Evolutionary conservation across 2,329 filamentous ascomycete genomes (phyloP), one percentile per base, ranked within the genome.

Genomic region (Neonectria neomacrospora): DNA sequence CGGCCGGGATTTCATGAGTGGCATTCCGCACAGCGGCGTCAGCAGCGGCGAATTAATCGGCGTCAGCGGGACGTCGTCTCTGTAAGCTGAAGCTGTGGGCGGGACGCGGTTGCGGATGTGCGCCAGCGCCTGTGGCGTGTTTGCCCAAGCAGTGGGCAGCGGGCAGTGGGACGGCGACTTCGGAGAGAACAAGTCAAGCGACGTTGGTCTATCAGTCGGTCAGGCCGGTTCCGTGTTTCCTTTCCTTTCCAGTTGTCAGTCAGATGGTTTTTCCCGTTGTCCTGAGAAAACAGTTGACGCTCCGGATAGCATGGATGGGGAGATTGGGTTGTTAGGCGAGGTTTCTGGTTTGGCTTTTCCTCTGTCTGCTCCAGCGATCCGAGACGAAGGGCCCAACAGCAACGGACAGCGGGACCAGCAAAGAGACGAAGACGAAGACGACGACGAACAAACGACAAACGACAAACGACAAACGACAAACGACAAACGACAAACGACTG

Each of bases 1-100:
- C 51, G 70, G 70, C 58, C 67, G 70, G 37, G 61, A 12, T 42
- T 72, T 72, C 52, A 58, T 70, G 47, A 72, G 61, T 64, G 70
- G 70, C 70, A 72, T 72, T n/a, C 34, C 47, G 26, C 60, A 30
- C 59, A 54, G 52, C 60, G 58, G 54, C 54, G 39, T 50, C 54
- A 34, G 18, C 54, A 26, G 41, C 47, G 44, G 48, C 48, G 54
- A 42, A 39, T 42, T n/a, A 41, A 39, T 57, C 20, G 28, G 34
- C 41, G 55, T 23, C 30, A 42, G 37, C 37, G 37, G 37, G 37
- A 18, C 16, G n/a, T 41, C 37, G 23, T 26, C 23, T 18, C 37
- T 41, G 37, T 41, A 41, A 41, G n/a, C 37, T 47, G 57, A 18
- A 41, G n/a, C 37, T 47, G 57, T 28, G 47, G 39, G 30, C 54